phyloP scores from a whole-genome alignment of 2,329 filamentous ascomycete species.

The Taxawa tesnikishii region DNA sequence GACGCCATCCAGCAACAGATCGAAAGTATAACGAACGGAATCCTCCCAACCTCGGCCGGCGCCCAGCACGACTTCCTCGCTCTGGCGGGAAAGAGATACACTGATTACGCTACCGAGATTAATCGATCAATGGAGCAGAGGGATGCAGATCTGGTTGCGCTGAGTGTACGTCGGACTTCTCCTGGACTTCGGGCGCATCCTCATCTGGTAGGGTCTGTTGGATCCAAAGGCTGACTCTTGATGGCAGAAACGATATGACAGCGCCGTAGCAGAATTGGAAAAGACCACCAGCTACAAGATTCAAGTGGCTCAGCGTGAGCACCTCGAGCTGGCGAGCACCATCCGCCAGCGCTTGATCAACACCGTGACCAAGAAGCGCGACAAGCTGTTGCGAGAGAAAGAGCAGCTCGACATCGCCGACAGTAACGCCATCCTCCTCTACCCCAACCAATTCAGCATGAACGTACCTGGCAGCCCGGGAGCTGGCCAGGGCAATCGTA shows the following conservation, averaged over 20 bases:
- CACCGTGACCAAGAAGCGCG: slow-evolving; percentile 43
- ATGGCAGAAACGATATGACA: slow-evolving; percentile 43
- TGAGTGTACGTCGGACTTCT: slow-evolving; percentile 51
- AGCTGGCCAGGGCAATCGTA: slow-evolving; percentile 46
- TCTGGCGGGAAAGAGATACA: slow-evolving; percentile 66
- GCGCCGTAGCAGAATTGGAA: slow-evolving; percentile 42
- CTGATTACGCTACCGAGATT: slow-evolving; percentile 72
- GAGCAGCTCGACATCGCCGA: slow-evolving; percentile 56
- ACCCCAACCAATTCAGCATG: slow-evolving; percentile 55
- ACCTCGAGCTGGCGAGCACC: slow-evolving; percentile 44
- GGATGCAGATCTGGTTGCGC: slow-evolving; percentile 68
- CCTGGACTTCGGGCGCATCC: slow-evolving; percentile 13
- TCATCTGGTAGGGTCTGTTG: background rate
- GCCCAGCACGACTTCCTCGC: slow-evolving; percentile 56
- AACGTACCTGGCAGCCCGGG: slow-evolving; percentile 52
- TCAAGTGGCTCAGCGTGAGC: slow-evolving; percentile 51
- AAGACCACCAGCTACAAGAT: slow-evolving; percentile 46
- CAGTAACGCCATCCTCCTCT: slow-evolving; percentile 51
- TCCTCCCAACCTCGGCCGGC: slow-evolving; percentile 30
- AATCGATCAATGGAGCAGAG: slow-evolving; percentile 80
- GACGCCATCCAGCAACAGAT: slow-evolving; percentile 57
- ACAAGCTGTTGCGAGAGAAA: slow-evolving; percentile 49
- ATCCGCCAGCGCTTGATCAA: slow-evolving; percentile 50
- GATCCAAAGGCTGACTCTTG: too few relatives aligned
- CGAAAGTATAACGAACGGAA: slow-evolving; percentile 27